These are phyloP conservation scores for Penicillium digitatum DNA, from an alignment of 2,329 filamentous ascomycete genomes.

Conservation along the genomic window DNA sequence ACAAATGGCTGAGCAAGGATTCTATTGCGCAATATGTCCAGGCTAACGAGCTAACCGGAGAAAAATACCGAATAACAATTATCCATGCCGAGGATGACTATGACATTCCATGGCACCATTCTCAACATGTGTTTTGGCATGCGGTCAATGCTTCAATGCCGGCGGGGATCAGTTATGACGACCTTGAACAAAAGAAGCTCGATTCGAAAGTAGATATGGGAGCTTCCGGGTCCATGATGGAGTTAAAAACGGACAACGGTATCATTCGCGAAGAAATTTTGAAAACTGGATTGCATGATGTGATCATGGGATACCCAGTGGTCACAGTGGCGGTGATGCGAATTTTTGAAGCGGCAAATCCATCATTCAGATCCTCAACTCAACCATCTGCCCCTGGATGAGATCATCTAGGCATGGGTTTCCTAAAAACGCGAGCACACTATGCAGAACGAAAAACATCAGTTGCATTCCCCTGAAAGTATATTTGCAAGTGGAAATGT, in stretches of 20 bases:
- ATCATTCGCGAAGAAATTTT: conserved; percentile 53
- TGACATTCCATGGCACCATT: conserved; percentile 30
- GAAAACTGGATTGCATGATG: conserved; percentile 56
- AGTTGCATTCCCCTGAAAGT: too few species aligned
- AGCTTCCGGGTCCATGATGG: conserved; percentile 49
- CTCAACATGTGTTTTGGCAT: conserved; percentile 40
- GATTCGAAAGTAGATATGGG: conserved; percentile 42
- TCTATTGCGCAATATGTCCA: conserved; percentile 8
- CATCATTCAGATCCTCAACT: conserved; percentile 8
- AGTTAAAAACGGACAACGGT: conserved; percentile 48
- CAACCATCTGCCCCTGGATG: too few species aligned
- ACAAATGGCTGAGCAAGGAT: conserved; percentile 14
- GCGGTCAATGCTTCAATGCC: conserved; percentile 50
- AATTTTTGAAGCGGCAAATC: conserved; percentile 40
- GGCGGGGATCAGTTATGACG: conserved; percentile 40
- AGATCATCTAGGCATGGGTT: background rate
- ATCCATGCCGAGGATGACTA: conserved; percentile 38
- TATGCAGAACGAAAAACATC: background rate
- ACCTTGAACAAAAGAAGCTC: conserved; percentile 47
- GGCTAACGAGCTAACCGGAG: conserved; percentile 10
- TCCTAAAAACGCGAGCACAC: background rate
- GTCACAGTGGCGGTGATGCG: conserved; percentile 51
- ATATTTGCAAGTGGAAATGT: too few species aligned
- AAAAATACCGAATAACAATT: conserved; percentile 31
- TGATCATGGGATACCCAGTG: conserved; percentile 56